Percentiles rank a stretch among this genome's conserved stretches.
Evolutionary conservation across 2,329 filamentous ascomycete species (phyloP).

Genomic region (Fusarium secorum): DNA sequence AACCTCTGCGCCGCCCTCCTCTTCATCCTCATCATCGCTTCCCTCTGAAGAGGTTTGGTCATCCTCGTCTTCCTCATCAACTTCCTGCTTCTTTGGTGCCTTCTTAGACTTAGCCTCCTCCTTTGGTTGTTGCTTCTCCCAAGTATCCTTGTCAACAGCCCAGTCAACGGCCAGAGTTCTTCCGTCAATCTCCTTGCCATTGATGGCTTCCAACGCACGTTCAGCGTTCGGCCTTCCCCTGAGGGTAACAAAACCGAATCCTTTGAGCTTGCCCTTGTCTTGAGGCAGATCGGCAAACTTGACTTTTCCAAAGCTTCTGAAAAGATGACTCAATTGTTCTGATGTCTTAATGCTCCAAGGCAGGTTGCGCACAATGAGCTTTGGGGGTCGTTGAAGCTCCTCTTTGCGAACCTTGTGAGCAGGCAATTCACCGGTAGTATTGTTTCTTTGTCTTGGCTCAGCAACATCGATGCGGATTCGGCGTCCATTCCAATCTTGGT

Average conservation of each 20-base stretch:
- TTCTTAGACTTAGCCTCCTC: conserved; percentile 45
- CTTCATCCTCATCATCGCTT: conserved; percentile 40
- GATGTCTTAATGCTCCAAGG: conserved; percentile 94
- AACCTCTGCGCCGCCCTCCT: conserved; percentile 41
- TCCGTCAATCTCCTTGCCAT: conserved; percentile 90
- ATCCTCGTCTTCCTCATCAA: conserved; percentile 51
- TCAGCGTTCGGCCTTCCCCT: conserved; percentile 90
- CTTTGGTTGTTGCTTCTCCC: conserved; percentile 70
- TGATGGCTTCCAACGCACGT: conserved; percentile 82
- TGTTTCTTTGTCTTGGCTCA: conserved; percentile 78
- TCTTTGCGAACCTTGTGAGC: conserved; percentile 65
- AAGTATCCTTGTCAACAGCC: conserved; percentile 91
- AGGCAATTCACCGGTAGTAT: conserved; percentile 53
- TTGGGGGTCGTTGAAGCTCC: conserved; percentile 68
- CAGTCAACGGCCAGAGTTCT: conserved; percentile 92
- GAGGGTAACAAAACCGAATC: conserved; percentile 93
- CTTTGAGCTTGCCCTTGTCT: conserved; percentile 76
- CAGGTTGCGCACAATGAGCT: conserved; percentile 89
- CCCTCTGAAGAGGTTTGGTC: conserved; percentile 35
- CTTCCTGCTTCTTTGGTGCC: conserved; percentile 51
- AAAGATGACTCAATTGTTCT: conserved; percentile 80
- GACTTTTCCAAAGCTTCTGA: conserved; percentile 89
- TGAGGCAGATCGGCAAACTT: conserved; percentile 87
- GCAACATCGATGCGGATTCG: conserved; percentile 88
- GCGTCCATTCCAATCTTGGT: conserved; percentile 77